Evolutionary conservation across 306 rosid species (phyloP).

Genomic region (Pterocarpus santalinus): DNA sequence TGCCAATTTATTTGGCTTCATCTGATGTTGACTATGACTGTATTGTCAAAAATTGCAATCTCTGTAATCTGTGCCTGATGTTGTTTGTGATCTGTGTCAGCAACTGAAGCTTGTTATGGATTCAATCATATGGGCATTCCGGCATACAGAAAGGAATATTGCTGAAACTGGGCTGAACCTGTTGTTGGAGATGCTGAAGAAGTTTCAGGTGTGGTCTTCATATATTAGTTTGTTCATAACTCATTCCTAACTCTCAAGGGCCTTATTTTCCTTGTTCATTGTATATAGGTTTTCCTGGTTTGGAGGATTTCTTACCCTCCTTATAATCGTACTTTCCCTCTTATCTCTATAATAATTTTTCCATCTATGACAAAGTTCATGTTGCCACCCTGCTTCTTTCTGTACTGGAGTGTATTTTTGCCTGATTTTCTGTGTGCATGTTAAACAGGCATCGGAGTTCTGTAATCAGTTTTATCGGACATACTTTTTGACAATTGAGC

Average conservation of each 20-base stretch:
- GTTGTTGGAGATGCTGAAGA: conserved; percentile 83
- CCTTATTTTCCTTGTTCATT: conserved; percentile 17
- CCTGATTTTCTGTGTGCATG: conserved; percentile 24
- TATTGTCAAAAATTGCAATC: conserved; percentile 13
- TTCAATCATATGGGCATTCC: conserved; percentile 97
- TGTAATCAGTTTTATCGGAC: conserved; percentile 91
- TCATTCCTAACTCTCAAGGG: conserved; percentile 9
- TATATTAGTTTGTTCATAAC: background rate
- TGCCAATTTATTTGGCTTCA: background rate
- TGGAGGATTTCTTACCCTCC: conserved; percentile 11
- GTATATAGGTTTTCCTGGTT: conserved; percentile 8
- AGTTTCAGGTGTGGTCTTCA: conserved; percentile 74
- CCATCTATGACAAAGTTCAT: background rate
- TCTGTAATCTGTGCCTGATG: conserved; percentile 31
- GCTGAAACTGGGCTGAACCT: conserved; percentile 94
- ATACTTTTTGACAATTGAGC: conserved; percentile 83
- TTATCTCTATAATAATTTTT: background rate
- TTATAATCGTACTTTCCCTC: background rate
- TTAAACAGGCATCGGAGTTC: conserved; percentile 84
- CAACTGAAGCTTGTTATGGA: conserved; percentile 99
- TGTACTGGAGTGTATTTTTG: background rate
- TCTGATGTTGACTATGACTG: background rate
- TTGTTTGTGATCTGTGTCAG: conserved; percentile 55
- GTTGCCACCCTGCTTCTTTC: conserved; percentile 27
- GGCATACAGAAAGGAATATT: conserved; percentile 97